phyloP scores from a whole-genome alignment of 2,329 filamentous ascomycete genomes.

The Fusarium nisikadoi region DNA sequence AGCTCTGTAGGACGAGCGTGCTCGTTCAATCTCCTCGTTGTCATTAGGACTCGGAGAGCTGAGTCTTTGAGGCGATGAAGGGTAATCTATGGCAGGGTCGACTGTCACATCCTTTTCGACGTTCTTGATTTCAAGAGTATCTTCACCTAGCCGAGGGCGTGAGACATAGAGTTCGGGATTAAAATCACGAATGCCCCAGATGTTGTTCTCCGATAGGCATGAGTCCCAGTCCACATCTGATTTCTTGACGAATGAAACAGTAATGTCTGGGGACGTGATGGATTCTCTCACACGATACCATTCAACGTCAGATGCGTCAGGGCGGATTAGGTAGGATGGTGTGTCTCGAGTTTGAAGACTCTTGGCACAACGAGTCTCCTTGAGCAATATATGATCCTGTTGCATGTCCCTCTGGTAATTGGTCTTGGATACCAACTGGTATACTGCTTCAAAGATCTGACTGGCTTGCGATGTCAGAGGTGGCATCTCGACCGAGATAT shows the following conservation, averaged over 20 bases:
- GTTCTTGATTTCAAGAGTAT: neutral
- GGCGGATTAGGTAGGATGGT: constrained; percentile 30
- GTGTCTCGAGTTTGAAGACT: neutral
- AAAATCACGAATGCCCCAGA: constrained; percentile 36
- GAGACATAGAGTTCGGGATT: neutral
- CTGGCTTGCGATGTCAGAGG: constrained; percentile 1
- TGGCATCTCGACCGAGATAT: constrained; percentile 9
- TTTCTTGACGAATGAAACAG: constrained; percentile 11
- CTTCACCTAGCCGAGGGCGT: neutral
- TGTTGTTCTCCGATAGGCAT: constrained; percentile 24
- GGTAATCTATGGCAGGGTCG: neutral
- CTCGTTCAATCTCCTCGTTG: too few relatives aligned
- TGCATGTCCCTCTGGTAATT: neutral
- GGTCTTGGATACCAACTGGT: neutral
- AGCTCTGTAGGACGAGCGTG: neutral
- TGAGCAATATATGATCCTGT: constrained; percentile 26
- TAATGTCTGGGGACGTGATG: constrained; percentile 26
- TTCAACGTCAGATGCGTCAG: constrained; percentile 27
- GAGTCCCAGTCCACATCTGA: constrained; percentile 29
- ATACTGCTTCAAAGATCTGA: neutral
- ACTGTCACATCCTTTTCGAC: neutral
- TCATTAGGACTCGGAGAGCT: neutral
- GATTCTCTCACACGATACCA: constrained; percentile 41
- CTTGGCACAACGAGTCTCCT: constrained; percentile 1
- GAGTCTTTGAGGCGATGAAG: neutral